These are phyloP conservation scores for Mallotus japonicus DNA, from an alignment of 441 rosid species.

Conservation along the genomic window DNA sequence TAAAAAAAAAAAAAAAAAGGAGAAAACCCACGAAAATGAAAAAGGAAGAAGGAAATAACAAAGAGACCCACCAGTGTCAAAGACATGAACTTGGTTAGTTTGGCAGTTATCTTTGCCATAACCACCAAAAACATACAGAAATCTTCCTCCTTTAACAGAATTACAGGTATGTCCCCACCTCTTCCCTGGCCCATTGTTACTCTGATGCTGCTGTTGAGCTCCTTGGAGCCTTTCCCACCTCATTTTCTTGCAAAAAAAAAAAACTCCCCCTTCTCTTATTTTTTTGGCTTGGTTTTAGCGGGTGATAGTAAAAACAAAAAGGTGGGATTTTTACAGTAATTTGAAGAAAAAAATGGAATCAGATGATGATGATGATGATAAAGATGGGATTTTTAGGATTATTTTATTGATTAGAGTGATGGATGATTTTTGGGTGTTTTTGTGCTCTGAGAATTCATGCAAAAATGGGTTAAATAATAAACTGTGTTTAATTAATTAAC, in stretches of 20 bases:
- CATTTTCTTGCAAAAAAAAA: slow-evolving; percentile 40
- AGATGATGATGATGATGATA: not conserved
- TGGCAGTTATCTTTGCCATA: slow-evolving; percentile 90
- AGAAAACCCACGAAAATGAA: not conserved
- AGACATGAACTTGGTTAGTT: slow-evolving; percentile 95
- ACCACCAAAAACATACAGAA: slow-evolving; percentile 93
- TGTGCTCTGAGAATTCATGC: slow-evolving; percentile 24
- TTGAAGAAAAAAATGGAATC: not conserved
- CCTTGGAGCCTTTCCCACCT: slow-evolving; percentile 82
- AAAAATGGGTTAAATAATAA: not conserved
- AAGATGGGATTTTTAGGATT: not conserved
- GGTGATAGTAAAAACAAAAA: slow-evolving; percentile 28
- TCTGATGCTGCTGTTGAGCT: slow-evolving; percentile 32
- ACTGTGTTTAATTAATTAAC: not conserved
- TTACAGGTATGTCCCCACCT: slow-evolving; percentile 99
- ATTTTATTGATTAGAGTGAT: not conserved
- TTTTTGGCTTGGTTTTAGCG: slow-evolving; percentile 4
- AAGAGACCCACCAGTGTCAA: slow-evolving; percentile 72
- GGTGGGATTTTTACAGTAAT: not conserved
- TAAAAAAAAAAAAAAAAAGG: not conserved
- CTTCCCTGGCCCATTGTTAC: slow-evolving; percentile 72
- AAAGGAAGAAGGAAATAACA: not conserved
- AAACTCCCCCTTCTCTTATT: not conserved
- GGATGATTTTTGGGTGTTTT: not conserved
- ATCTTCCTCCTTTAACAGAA: slow-evolving; percentile 74